Evolutionary conservation across 2,329 filamentous ascomycete genomes (phyloP).

Genomic region (Davidsoniella virescens): DNA sequence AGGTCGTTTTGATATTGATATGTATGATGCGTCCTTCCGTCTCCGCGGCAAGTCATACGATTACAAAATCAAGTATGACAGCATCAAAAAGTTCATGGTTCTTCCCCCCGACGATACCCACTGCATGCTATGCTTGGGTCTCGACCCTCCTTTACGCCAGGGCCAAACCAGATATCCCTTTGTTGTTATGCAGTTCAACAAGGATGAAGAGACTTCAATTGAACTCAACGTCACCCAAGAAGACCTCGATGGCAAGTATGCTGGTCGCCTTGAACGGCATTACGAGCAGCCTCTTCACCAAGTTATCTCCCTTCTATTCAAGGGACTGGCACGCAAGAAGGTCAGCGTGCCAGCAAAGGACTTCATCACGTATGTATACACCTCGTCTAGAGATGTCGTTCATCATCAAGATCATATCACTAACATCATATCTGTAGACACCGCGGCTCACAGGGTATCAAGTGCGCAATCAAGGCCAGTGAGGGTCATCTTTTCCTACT

Average conservation of each 20-base stretch:
- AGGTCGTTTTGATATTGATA: constrained; percentile 98
- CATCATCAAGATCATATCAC: background rate
- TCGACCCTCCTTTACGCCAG: constrained; percentile 89
- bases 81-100: constrained; percentile 97
- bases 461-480: constrained; percentile 99
- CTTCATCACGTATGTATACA: constrained; percentile 52
- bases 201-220: constrained; percentile 90
- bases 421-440: constrained; percentile 34
- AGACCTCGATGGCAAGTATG: constrained; percentile 67
- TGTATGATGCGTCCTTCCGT: constrained; percentile 96
- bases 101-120: constrained; percentile 95
- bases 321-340: constrained; percentile 86
- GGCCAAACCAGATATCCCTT: constrained; percentile 97
- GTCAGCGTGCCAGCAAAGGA: constrained; percentile 87
- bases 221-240: constrained; percentile 94
- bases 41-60: constrained; percentile 98
- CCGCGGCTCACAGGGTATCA: constrained; percentile 86
- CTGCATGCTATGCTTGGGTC: constrained; percentile 81
- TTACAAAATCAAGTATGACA: constrained; percentile 98
- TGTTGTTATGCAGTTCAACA: constrained; percentile 97
- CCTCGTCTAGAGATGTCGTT: background rate
- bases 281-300: constrained; percentile 91
- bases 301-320: constrained; percentile 90
- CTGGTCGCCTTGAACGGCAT: constrained; percentile 71
- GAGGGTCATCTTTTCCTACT: constrained; percentile 94